Base-by-base conservation (phyloP, 306 rosid genomes). In the Glycine tomentella region DNA sequence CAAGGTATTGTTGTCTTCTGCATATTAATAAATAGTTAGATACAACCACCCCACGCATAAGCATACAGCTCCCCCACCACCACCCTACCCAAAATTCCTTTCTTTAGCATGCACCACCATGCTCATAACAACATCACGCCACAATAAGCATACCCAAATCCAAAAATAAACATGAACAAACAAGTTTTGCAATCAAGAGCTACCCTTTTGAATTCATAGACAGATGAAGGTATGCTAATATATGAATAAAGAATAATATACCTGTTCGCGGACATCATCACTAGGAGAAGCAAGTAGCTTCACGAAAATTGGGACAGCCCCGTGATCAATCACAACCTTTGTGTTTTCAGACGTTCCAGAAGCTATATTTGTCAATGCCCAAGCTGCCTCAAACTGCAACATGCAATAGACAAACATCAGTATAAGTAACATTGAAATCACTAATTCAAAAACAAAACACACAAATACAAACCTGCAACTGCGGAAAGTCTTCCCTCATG, bases 311-410 rank as follows among this genome's bases (percentile, higher is more conserved):
- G 99, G 99, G 55, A 96, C 98, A 82, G 99, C 98, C 42, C 97
- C 97, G 0, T 90, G 97, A 67, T 92, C 99, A 56, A 96, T 93
- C 15, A 96, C 99, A 80, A 96, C 99, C 86, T 87, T 93, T 6
- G 99, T 96, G 90, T 96, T 88, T 77, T 96, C 98, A 51, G 99
- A 96, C 45, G 99, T 96, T 77, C 99, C 99, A 31, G 98, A 96
- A 49, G 98, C 99, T 80, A 96, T 96, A 77, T 96, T 96, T 57
- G 99, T 96, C 82, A 96, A 87, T 80, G 99, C 99, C 98, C 99
- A 96, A 53, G 99, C 98, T 13, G 99, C 98, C 83, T 96, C 99
- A 81, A 96, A 96, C 99, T 93, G 85, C 83, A 90, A 5, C 55
- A 81, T 67, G 8, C 62, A 63, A 57, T 36, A 45, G 3, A 66